Conservation (phyloP, 2,329 filamentous ascomycete species). For the Diplodia intermedia region DNA sequence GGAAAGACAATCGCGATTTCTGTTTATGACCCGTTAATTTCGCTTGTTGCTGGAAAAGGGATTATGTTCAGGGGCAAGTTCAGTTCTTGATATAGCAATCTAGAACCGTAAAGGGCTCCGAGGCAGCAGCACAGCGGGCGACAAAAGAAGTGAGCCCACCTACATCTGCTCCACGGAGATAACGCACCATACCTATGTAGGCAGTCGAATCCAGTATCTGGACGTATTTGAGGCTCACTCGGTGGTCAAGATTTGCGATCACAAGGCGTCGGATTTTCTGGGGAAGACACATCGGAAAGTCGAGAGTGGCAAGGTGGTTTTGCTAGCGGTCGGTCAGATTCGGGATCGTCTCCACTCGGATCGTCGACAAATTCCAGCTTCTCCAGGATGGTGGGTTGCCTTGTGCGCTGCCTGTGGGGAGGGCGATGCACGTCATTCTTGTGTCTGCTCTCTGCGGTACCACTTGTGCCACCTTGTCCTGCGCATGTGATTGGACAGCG, state of each 20-base stretch:
- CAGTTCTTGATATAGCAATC: neutral
- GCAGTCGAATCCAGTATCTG: no score
- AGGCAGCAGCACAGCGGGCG: neutral
- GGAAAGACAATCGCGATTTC: neutral
- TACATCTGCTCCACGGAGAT: no score
- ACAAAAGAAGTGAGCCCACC: neutral
- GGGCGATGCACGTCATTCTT: slow-evolving; percentile 10
- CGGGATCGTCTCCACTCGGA: neutral
- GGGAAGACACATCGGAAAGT: slow-evolving; percentile 8
- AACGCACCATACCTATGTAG: neutral
- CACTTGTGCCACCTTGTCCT: neutral
- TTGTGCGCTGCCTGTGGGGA: slow-evolving; percentile 13
- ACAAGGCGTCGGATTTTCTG: neutral
- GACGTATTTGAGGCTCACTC: neutral
- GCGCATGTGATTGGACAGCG: neutral
- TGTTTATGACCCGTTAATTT: neutral
- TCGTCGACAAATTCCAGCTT: neutral
- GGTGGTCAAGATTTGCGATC: neutral
- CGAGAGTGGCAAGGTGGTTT: neutral
- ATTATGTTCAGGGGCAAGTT: neutral
- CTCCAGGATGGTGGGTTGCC: slow-evolving; percentile 12
- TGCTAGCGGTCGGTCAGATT: neutral
- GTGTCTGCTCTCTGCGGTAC: neutral
- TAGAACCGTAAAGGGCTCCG: neutral
- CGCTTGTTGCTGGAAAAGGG: neutral